A percentile compares a stretch with the other conserved stretches of the same genome.
phyloP scores from a whole-genome alignment of 805 yeast species.

The Yarrowia osloensis region DNA sequence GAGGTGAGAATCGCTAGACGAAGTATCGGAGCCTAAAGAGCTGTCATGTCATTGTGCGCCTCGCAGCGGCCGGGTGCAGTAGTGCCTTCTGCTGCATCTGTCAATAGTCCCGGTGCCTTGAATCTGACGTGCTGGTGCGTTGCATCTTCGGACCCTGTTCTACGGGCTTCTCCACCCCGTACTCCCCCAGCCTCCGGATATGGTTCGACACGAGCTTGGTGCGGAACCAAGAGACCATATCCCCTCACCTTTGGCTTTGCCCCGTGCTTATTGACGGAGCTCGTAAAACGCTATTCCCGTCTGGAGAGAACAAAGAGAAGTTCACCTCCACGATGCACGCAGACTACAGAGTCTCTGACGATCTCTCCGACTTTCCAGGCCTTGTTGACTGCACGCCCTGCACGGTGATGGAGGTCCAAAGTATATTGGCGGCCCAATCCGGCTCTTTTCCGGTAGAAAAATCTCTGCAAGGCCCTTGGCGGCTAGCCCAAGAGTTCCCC shows the following conservation, averaged over 20 bases:
- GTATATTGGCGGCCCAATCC: not conserved
- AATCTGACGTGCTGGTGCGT: not conserved
- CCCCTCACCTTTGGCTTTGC: not conserved
- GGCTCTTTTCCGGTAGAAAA: not conserved
- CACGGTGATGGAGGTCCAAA: too few species aligned
- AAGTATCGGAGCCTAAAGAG: not conserved
- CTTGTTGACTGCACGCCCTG: too few species aligned
- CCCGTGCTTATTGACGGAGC: not conserved
- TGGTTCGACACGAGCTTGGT: not conserved
- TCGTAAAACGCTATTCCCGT: not conserved
- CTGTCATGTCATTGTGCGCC: not conserved
- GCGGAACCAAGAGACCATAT: not conserved
- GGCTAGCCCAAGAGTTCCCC: too few species aligned
- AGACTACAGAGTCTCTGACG: not conserved
- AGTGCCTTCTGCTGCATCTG: slow-evolving; percentile 1
- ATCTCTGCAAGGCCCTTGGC: too few species aligned
- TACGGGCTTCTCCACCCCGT: not conserved
- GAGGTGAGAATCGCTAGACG: not conserved
- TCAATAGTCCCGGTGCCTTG: not conserved
- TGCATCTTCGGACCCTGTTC: not conserved
- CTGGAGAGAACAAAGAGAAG: not conserved
- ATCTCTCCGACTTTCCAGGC: not conserved
- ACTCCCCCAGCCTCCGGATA: not conserved
- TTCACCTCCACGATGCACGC: not conserved
- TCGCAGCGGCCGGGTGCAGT: not conserved